Evolutionary conservation across 257 asterid species (phyloP).

Genomic region (Solanum clarkiae): DNA sequence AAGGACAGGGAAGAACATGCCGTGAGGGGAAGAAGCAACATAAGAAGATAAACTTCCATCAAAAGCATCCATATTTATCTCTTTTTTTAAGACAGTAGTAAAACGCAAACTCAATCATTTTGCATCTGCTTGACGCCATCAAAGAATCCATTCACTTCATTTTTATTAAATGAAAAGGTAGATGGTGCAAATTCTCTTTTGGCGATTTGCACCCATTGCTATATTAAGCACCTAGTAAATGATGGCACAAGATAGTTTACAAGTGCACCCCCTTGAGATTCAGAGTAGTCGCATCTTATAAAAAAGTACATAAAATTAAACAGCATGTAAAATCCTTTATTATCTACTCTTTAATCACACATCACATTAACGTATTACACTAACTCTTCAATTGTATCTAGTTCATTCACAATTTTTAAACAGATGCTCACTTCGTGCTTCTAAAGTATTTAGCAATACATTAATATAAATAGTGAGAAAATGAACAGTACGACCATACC

Average conservation of each 20-base stretch:
- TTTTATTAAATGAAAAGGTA: not conserved
- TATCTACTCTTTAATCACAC: not conserved
- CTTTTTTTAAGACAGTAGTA: not conserved
- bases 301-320: not conserved
- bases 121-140: not conserved
- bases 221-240: not conserved
- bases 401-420: not conserved
- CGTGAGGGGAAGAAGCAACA: not conserved
- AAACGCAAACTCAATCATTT: not conserved
- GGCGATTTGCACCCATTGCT: not conserved
- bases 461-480: not conserved
- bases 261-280: not conserved
- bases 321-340: not conserved
- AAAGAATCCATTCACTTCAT: not conserved
- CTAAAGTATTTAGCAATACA: not conserved
- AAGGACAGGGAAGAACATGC: not conserved
- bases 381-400: not conserved
- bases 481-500: not conserved
- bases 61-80: not conserved
- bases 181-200: not conserved
- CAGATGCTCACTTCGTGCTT: not conserved
- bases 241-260: not conserved
- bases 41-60: not conserved
- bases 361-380: not conserved
- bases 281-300: not conserved